Conservation (phyloP, 441 rosid genomes). For the Erysimum cheiri region DNA sequence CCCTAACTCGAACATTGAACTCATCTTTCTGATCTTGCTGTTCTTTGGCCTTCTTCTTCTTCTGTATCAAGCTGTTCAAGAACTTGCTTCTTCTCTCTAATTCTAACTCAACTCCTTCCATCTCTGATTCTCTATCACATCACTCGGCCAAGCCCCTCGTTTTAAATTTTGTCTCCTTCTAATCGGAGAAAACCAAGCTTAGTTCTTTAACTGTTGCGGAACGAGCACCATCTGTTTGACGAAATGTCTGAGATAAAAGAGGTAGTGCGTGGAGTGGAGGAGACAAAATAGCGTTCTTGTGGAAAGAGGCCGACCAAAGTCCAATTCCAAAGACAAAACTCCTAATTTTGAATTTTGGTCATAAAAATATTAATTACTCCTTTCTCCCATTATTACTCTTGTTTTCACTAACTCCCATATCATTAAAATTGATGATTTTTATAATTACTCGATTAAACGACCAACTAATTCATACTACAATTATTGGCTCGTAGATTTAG, state of each 20-base stretch:
- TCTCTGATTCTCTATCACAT: constrained; percentile 51
- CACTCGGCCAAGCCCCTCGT: constrained; percentile 34
- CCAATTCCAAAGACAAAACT: constrained; percentile 29
- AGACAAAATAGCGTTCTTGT: constrained; percentile 47
- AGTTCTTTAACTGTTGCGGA: constrained; percentile 32
- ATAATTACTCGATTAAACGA: background rate
- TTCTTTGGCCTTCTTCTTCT: constrained; percentile 80
- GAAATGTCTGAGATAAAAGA: constrained; percentile 41
- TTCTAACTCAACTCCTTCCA: constrained; percentile 88
- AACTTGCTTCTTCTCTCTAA: constrained; percentile 91
- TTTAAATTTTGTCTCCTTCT: background rate
- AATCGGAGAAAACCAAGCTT: constrained; percentile 14
- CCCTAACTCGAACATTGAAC: constrained; percentile 77
- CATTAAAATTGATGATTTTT: background rate
- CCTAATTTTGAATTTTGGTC: constrained; percentile 13
- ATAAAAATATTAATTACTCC: background rate
- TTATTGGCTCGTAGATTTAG: background rate
- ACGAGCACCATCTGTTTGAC: constrained; percentile 47
- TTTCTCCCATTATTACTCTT: too few species aligned
- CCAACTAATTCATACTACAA: background rate
- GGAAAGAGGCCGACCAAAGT: constrained; percentile 40
- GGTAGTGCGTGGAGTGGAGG: constrained; percentile 44
- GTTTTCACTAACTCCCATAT: background rate
- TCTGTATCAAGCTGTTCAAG: constrained; percentile 83
- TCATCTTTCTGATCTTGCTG: constrained; percentile 61